Evolutionary conservation across 2,329 filamentous ascomycete genomes (phyloP), one percentile per base, ranked within the genome.

Genomic region (Xylariaceae sp.): DNA sequence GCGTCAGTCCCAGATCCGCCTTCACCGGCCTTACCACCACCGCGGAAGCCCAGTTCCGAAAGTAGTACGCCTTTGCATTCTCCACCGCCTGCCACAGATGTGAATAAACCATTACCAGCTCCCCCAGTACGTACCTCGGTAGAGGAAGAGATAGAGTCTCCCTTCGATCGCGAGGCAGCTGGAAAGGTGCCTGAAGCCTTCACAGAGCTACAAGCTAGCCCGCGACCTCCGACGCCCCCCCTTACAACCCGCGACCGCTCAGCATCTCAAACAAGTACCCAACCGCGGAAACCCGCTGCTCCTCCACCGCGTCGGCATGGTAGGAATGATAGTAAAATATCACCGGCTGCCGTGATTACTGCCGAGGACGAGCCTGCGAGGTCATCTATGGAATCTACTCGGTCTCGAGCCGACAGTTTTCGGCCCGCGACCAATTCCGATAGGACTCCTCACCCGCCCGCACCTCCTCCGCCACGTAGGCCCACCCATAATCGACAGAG

Each of bases 51-150:
- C 5, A 58, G 60, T 53, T 50, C 56, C 55, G 43, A 62, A 19
- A 59, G 63, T 45, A 49, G 50, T 33, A 56, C 61, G n/a, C 56
- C 66, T 43, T 61, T 61, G 52, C 65, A 62, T n/a, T 66, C 68
- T 54, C 66, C 67, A 12, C 69, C 69, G 14, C 69, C 71, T 13
- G 63, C 70, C 6, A 77, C 78, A 6, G 79, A 85, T 58, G 66
- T 81, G 28, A 83, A 84, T 66, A 88, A 87, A 60, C 82, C 84
- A 3, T 74, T 87, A 12, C 83, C 86, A 2, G 75, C 77, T 1
- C 73, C 79, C 4, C 80, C 81, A 2, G 60, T 65, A 11, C 73
- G 75, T 34, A 73, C 72, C 36, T 75, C 70, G 55, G 63, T 68
- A n/a, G 75, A 79, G 19, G 76, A 80, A 45, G 74, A 73, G 34